These are phyloP conservation scores for Lepidium africanum DNA, from an alignment of 345 rosid species.

Conservation along the genomic window DNA sequence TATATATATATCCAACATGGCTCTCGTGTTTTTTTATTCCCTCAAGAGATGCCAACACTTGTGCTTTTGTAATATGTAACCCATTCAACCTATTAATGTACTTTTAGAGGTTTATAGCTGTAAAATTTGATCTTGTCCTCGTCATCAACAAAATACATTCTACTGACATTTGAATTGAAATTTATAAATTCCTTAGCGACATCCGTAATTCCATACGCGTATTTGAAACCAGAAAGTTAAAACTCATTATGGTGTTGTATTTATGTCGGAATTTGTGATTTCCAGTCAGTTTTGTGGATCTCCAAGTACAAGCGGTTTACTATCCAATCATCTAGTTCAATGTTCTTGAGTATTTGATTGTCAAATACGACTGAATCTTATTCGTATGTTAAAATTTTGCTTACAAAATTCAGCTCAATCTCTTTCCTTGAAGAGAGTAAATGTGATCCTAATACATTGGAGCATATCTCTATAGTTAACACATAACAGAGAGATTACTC, in stretches of 20 bases:
- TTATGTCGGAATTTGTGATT: not conserved
- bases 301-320: not conserved
- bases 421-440: no score
- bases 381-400: not conserved
- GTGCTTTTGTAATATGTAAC: not conserved
- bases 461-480: conserved; percentile 26
- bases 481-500: conserved; percentile 30
- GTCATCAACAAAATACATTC: no score
- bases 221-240: no score
- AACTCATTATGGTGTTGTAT: no score
- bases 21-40: not conserved
- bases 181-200: no score
- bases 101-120: no score
- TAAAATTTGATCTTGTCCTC: not conserved
- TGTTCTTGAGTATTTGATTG: not conserved
- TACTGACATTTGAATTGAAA: no score
- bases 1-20: not conserved
- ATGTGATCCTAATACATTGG: conserved; percentile 28
- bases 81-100: not conserved
- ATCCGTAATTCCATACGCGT: no score
- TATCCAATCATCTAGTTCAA: not conserved
- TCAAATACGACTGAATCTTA: not conserved
- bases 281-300: not conserved
- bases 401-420: not conserved
- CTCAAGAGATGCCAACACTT: conserved; percentile 7